A percentile compares a stretch with the other conserved stretches of the same genome.
Conservation (phyloP, 2,329 filamentous ascomycete species). For the Cladosporium sp. region DNA sequence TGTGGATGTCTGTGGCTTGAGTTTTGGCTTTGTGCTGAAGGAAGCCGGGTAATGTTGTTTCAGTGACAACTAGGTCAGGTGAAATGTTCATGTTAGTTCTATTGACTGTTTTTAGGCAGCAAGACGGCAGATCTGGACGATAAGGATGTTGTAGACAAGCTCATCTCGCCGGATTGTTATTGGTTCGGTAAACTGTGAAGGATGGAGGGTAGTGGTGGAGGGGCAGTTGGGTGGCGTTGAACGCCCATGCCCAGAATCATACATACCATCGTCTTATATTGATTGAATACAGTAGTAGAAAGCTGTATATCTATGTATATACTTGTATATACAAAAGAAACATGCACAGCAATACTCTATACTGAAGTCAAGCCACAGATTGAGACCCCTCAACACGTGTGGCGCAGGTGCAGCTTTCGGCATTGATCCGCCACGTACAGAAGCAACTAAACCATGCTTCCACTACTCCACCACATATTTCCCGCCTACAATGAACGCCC, state of each 20-base stretch:
- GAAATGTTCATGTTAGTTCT: no score
- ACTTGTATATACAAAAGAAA: background rate
- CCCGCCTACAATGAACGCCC: conserved; percentile 5
- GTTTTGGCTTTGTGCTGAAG: background rate
- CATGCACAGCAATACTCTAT: background rate
- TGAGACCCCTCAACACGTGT: background rate
- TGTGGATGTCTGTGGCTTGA: background rate
- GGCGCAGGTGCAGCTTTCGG: conserved; percentile 9
- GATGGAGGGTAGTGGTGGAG: background rate
- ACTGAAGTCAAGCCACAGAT: background rate
- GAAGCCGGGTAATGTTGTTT: background rate
- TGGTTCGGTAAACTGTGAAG: background rate
- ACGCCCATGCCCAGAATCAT: no score
- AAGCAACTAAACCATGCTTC: conserved; percentile 4
- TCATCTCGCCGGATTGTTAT: background rate
- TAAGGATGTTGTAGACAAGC: background rate
- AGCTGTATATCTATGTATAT: background rate
- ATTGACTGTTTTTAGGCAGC: background rate
- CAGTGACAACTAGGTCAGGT: no score
- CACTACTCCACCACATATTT: conserved; percentile 6
- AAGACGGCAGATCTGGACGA: background rate
- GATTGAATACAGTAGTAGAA: no score
- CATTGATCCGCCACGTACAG: background rate
- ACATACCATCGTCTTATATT: background rate
- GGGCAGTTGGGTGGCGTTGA: no score